A percentile compares a stretch with the other conserved stretches of the same genome.
Evolutionary conservation across 768 basidiomycete genomes (phyloP).

Genomic region (Lactarius indigo): DNA sequence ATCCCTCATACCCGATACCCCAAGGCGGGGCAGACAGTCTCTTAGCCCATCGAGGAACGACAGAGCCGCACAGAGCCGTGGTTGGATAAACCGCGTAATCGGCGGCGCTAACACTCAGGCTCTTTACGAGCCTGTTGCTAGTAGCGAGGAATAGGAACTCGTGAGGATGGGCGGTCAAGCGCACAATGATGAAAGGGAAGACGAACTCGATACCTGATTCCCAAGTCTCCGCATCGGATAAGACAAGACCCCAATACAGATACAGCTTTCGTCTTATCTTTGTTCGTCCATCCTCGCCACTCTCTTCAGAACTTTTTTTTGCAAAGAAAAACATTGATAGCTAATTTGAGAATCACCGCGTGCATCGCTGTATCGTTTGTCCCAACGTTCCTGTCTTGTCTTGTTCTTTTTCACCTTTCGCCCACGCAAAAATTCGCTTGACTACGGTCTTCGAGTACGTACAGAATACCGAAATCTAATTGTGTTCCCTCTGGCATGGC

Average conservation of each 20-base stretch:
- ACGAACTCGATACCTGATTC: constrained; percentile 13
- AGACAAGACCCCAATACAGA: background rate
- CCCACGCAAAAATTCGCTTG: background rate
- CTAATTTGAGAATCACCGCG: constrained; percentile 2
- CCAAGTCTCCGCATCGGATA: background rate
- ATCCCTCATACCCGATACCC: constrained; percentile 45
- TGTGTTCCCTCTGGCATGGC: background rate
- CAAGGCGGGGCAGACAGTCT: constrained; percentile 39
- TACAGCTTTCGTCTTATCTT: constrained; percentile 14
- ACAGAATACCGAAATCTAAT: background rate
- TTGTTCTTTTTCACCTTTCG: background rate
- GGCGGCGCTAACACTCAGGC: constrained; percentile 38
- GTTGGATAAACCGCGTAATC: constrained; percentile 52
- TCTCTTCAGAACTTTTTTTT: background rate
- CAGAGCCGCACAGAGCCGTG: constrained; percentile 30
- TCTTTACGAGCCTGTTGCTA: constrained; percentile 47
- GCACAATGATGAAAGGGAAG: constrained; percentile 32
- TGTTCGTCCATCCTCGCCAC: constrained; percentile 21
- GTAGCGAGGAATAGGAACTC: constrained; percentile 53
- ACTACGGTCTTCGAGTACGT: background rate
- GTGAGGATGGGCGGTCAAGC: constrained; percentile 45
- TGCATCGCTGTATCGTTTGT: background rate
- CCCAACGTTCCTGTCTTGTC: background rate
- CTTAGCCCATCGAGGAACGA: constrained; percentile 32
- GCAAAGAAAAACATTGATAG: background rate